These are phyloP conservation scores for Endotrypanum monterogeii DNA, from an alignment of 208 protist species.

Conservation along the genomic window DNA sequence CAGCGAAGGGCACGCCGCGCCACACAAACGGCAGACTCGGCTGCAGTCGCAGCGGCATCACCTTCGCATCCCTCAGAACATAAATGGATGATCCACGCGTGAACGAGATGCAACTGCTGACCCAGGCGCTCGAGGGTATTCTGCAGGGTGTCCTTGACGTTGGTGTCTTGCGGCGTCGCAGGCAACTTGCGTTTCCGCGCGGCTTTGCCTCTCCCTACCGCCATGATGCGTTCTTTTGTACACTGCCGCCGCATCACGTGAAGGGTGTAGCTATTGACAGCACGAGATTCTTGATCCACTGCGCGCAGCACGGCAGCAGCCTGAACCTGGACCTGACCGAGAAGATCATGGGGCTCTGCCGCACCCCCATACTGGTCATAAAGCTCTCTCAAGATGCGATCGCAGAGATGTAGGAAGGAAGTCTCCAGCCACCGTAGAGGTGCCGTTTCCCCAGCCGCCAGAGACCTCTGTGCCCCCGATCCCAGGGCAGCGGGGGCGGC, in stretches of 20 bases:
- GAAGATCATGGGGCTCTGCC: not conserved
- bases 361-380: not conserved
- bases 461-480: not conserved
- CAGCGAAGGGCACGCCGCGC: slow-evolving; percentile 15
- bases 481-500: slow-evolving; percentile 3
- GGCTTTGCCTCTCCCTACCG: not conserved
- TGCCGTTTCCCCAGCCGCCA: slow-evolving; percentile 1
- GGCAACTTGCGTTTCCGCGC: slow-evolving; percentile 7
- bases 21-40: slow-evolving; percentile 11
- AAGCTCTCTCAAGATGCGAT: slow-evolving; percentile 10
- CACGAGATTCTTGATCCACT: slow-evolving; percentile 11
- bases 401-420: slow-evolving; percentile 25
- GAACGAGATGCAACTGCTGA: slow-evolving; percentile 33
- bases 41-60: not conserved
- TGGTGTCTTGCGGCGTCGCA: not conserved
- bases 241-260: slow-evolving; percentile 20
- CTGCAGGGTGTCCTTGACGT: slow-evolving; percentile 30
- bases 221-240: slow-evolving; percentile 1
- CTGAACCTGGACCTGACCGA: not conserved
- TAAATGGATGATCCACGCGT: slow-evolving; percentile 22
- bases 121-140: slow-evolving; percentile 31
- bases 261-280: slow-evolving; percentile 6
- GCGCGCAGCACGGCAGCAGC: slow-evolving; percentile 18
- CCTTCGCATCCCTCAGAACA: slow-evolving; percentile 9
- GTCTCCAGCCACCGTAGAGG: slow-evolving; percentile 28